Evolutionary conservation across 495 filamentous ascomycete genomes (phyloP), one percentile per base, ranked within the genome.

Genomic region (Terfezia claveryi): DNA sequence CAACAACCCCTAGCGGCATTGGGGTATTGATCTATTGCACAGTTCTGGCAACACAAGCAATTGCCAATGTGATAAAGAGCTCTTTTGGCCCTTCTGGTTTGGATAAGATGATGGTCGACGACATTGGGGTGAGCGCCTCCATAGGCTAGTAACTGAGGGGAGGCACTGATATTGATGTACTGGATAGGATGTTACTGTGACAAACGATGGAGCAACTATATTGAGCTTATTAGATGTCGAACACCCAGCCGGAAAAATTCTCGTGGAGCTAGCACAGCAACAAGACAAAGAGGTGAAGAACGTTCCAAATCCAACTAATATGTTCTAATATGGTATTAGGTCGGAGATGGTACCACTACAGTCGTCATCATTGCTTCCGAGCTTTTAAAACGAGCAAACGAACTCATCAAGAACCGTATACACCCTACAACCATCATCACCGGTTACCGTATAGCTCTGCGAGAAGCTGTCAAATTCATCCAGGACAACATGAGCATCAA

Each of bases 21-120:
- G 17, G n/a, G 37, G 49, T 3, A 52, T 20, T 59, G 38, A 14
- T 50, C n/a, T 20, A 41, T 37, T 23, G 37, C 27, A 37, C 62
- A 93, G 91, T 98, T 38, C 79, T 87, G 56, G 91, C 91, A 53
- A 96, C 91, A 49, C 85, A 93, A 69, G 87, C 88, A 50, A 95
- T 99, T 67, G 82, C 91, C 68, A 96, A 95, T 81, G 86, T 95
- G 54, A 87, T 99, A 67, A 95, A 94, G 72, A 93, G 83, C 71
- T 99, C 91, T 12, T 99, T 96, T 68, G 91, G 91, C 44, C 91
- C 91, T 56, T 93, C 85, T 57, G 91, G 91, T 37, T 73, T 99
- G 60, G 91, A 99, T 66, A 99, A 99, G 77, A 96, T 99, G 92
- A 96, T 99, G 92, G 92, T 99, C 65, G 91, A 99, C 69, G 91